phyloP scores from a whole-genome alignment of 805 yeast genomes.

The Gaillardinia entomophila region DNA sequence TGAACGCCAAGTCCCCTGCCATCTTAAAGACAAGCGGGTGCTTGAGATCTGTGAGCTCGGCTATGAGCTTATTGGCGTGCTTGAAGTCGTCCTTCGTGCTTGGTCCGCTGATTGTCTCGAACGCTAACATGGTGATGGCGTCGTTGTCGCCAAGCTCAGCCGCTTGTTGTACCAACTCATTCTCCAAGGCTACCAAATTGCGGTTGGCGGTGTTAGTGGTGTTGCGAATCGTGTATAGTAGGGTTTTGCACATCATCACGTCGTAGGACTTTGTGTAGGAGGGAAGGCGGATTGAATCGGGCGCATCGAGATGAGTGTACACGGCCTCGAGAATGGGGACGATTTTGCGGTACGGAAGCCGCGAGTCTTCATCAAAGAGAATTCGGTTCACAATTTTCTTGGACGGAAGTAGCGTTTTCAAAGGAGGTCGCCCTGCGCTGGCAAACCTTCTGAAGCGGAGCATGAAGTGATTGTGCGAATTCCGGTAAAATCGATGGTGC shows the following conservation, averaged over 20 bases:
- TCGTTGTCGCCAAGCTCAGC: conserved; percentile 80
- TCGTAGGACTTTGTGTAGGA: conserved; percentile 47
- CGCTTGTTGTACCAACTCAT: conserved; percentile 70
- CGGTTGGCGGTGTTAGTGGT: conserved; percentile 56
- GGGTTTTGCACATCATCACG: conserved; percentile 61
- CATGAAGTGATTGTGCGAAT: no score
- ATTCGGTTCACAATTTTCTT: conserved; percentile 51
- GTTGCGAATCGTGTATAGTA: conserved; percentile 55
- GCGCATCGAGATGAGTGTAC: conserved; percentile 43
- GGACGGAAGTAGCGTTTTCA: conserved; percentile 44
- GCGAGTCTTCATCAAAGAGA: conserved; percentile 62
- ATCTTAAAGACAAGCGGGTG: conserved; percentile 76
- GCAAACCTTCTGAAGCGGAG: no score
- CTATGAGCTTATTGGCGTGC: conserved; percentile 59
- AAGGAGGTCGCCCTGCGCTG: conserved; percentile 19
- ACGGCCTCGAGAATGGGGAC: conserved; percentile 48
- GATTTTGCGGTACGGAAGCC: conserved; percentile 47
- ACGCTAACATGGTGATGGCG: conserved; percentile 72
- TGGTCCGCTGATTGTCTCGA: conserved; percentile 44
- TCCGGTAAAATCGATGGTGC: no score
- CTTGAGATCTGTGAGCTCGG: conserved; percentile 47
- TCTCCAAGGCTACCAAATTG: conserved; percentile 57
- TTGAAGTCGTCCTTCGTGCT: conserved; percentile 46
- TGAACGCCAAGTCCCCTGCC: conserved; percentile 69
- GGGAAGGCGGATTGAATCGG: conserved; percentile 37